These are phyloP conservation scores for Acer campestre DNA, from an alignment of 345 rosid genomes.

Conservation along the genomic window DNA sequence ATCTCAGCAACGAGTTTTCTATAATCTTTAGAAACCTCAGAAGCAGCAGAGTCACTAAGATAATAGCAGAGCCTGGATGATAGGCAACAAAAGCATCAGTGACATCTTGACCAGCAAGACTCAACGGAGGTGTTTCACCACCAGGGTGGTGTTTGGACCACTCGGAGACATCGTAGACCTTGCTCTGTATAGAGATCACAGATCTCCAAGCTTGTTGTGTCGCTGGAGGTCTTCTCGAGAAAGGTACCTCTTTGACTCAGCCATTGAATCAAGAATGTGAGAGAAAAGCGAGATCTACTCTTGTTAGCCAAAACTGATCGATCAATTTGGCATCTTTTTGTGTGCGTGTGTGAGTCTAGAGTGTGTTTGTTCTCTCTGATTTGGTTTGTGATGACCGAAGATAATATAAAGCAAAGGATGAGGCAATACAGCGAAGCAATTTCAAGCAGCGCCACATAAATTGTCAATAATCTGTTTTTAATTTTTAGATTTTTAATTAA, in stretches of 20 bases:
- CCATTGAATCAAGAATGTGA: slow-evolving; percentile 32
- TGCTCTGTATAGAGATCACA: slow-evolving; percentile 59
- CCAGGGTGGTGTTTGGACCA: slow-evolving; percentile 56
- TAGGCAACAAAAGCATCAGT: slow-evolving; percentile 60
- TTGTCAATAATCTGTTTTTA: no score
- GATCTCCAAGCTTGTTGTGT: slow-evolving; percentile 48
- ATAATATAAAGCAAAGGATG: background rate
- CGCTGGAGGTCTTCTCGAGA: slow-evolving; percentile 35
- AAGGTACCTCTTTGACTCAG: slow-evolving; percentile 36
- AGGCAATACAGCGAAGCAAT: background rate
- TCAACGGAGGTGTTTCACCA: slow-evolving; percentile 40
- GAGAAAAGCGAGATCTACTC: slow-evolving; percentile 20
- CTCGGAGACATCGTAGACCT: slow-evolving; percentile 50
- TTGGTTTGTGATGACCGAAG: background rate
- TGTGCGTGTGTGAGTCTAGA: no score
- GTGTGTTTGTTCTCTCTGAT: no score
- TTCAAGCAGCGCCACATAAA: background rate
- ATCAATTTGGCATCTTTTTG: background rate
- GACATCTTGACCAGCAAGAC: slow-evolving; percentile 55
- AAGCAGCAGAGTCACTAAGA: slow-evolving; percentile 46
- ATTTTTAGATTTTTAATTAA: no score
- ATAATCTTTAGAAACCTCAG: slow-evolving; percentile 49
- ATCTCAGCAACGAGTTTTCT: slow-evolving; percentile 46
- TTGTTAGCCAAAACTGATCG: background rate
- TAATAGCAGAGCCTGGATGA: slow-evolving; percentile 44